A percentile compares a stretch with the other conserved stretches of the same genome.
phyloP scores from a whole-genome alignment of 306 rosid genomes.

The Cicer bijugum region DNA sequence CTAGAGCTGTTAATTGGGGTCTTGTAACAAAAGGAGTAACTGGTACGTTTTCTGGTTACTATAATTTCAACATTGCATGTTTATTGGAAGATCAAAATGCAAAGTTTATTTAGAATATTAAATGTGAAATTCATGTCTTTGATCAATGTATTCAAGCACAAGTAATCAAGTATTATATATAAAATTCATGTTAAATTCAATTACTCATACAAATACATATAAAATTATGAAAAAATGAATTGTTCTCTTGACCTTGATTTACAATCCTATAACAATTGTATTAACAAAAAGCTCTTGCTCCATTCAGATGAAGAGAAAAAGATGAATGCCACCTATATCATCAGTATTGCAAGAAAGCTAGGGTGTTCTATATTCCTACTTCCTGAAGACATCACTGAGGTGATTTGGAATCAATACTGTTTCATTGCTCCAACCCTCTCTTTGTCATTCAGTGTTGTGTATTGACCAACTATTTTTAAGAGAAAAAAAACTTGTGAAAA shows the following conservation, averaged over 20 bases:
- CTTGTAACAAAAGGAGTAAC: constrained; percentile 87
- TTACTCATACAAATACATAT: background rate
- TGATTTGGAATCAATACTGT: constrained; percentile 40
- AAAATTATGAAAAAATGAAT: no score
- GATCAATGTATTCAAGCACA: background rate
- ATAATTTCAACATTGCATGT: background rate
- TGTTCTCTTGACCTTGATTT: no score
- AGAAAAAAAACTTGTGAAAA: background rate
- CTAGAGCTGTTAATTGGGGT: constrained; percentile 91
- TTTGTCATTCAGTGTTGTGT: background rate
- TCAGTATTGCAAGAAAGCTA: constrained; percentile 96
- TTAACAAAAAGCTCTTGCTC: constrained; percentile 18
- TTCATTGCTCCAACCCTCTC: background rate
- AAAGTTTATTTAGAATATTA: background rate
- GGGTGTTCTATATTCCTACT: constrained; percentile 96
- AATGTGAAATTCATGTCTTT: background rate
- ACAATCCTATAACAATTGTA: constrained; percentile 7
- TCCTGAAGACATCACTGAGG: constrained; percentile 98
- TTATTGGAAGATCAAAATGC: background rate
- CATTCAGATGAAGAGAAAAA: constrained; percentile 84
- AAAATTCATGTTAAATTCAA: background rate
- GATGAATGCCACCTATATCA: constrained; percentile 95
- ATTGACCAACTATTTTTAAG: background rate
- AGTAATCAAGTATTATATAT: background rate
- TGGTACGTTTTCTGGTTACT: constrained; percentile 56